phyloP scores from a whole-genome alignment of 306 rosid genomes.

The Casuarina equisetifolia region DNA sequence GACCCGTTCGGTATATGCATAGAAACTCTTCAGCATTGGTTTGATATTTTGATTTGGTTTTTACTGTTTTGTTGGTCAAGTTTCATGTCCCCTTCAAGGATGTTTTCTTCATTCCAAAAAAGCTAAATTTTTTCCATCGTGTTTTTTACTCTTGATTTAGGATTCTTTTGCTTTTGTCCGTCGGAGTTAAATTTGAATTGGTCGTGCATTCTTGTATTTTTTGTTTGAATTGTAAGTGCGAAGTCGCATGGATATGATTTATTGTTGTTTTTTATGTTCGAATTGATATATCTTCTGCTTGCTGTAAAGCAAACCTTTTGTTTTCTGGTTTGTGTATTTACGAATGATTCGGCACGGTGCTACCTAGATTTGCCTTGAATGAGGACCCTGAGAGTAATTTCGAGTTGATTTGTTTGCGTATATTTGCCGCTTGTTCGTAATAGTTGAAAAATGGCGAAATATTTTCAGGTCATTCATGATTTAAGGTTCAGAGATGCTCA shows the following conservation, averaged over 20 bases:
- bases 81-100: background rate
- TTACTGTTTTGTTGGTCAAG: conserved; percentile 12
- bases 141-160: background rate
- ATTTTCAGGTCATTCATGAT: background rate
- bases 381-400: background rate
- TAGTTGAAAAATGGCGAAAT: background rate
- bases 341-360: background rate
- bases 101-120: conserved; percentile 7
- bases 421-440: background rate
- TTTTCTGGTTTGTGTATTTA: background rate
- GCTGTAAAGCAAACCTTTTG: background rate
- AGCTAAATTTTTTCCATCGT: background rate
- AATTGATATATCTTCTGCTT: background rate
- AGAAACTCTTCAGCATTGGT: background rate
- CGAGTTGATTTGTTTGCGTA: background rate
- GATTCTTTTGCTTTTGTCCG: background rate
- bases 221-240: background rate
- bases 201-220: background rate
- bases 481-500: background rate
- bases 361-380: background rate
- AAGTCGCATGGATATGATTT: background rate
- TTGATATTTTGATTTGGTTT: background rate
- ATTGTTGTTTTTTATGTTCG: background rate
- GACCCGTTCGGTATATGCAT: conserved; percentile 74
- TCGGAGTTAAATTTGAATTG: background rate